phyloP scores from a whole-genome alignment of 306 rosid genomes.

The Trifolium repens region DNA sequence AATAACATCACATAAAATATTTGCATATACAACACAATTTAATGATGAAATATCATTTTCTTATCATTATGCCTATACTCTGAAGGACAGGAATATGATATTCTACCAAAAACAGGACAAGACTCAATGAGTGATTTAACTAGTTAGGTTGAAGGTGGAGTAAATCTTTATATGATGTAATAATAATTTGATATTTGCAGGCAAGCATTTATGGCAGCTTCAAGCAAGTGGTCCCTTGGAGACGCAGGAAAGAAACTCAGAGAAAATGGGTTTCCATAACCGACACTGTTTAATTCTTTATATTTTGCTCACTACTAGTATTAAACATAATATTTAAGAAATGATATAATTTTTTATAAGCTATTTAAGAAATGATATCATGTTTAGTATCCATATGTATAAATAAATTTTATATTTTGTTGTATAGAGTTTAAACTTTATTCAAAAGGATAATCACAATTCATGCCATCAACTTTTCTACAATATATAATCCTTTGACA shows the following conservation, averaged over 20 bases:
- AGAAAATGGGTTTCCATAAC: slow-evolving; percentile 41
- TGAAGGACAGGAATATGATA: too few relatives aligned
- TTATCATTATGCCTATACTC: not conserved
- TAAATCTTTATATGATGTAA: not conserved
- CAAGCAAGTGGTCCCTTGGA: slow-evolving; percentile 90
- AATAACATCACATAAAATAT: not conserved
- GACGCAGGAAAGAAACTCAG: slow-evolving; percentile 58
- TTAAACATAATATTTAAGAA: not conserved
- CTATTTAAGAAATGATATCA: not conserved
- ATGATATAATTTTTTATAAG: not conserved
- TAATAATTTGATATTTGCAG: slow-evolving; percentile 52
- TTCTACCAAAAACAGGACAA: not conserved
- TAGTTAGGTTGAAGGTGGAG: slow-evolving; percentile 34
- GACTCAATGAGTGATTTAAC: not conserved
- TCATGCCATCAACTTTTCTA: too few relatives aligned
- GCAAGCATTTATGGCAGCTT: slow-evolving; percentile 70
- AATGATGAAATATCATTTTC: not conserved
- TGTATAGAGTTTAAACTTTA: not conserved
- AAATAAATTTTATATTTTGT: not conserved
- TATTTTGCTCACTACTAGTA: not conserved
- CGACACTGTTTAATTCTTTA: slow-evolving; percentile 17
- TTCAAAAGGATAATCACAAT: too few relatives aligned
- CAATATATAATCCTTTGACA: too few relatives aligned
- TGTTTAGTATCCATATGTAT: not conserved
- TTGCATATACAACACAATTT: not conserved